A percentile compares a stretch with the other conserved stretches of the same genome.
These are phyloP conservation scores for Carex kokanica DNA, from an alignment of 176 grass and related monocot genomes.

Conservation along the genomic window DNA sequence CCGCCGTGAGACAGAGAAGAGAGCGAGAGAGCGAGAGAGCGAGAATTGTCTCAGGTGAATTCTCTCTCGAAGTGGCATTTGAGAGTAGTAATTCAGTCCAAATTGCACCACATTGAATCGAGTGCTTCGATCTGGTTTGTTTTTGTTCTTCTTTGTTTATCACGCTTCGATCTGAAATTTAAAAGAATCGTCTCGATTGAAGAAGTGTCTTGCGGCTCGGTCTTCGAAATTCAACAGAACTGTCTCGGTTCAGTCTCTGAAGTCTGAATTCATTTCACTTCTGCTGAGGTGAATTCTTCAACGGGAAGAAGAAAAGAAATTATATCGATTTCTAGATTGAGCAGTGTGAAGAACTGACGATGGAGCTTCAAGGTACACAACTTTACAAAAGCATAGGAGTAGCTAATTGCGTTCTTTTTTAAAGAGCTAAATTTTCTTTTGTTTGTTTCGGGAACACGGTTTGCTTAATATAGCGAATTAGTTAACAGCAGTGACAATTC, in stretches of 20 bases:
- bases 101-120: constrained; percentile 4
- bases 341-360: constrained; percentile 21
- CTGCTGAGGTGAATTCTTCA: constrained; percentile 10
- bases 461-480: neutral
- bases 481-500: constrained; percentile 12
- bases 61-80: constrained; percentile 14
- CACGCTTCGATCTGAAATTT: constrained; percentile 10
- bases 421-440: neutral
- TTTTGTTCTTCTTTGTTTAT: neutral
- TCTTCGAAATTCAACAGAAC: neutral
- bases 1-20: neutral
- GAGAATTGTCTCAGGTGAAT: neutral
- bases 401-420: neutral
- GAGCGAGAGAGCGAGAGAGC: neutral
- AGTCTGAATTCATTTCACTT: neutral
- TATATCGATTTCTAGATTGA: neutral
- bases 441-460: neutral
- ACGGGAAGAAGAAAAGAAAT: constrained; percentile 9
- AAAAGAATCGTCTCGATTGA: neutral
- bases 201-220: no score
- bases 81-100: neutral
- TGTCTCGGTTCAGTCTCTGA: neutral
- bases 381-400: neutral
- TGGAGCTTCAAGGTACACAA: constrained; percentile 71
- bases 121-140: constrained; percentile 8